phyloP scores from a whole-genome alignment of 345 rosid genomes.

The Microcos paniculata region DNA sequence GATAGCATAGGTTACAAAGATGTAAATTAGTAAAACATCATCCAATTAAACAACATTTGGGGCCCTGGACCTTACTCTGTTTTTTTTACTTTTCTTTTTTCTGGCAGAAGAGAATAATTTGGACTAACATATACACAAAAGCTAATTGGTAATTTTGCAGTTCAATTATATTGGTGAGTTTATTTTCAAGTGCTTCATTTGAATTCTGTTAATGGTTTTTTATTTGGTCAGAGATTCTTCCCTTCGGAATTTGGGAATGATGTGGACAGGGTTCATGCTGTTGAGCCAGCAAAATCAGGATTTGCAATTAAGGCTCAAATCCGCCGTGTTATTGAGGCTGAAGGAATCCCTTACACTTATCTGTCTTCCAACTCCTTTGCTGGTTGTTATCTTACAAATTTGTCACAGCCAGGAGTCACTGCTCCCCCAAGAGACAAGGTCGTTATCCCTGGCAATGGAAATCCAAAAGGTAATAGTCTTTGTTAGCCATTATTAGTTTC shows the following conservation, averaged over 20 bases:
- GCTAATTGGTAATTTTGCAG: too few relatives aligned
- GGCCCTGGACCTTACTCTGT: too few relatives aligned
- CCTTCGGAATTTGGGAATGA: constrained; percentile 77
- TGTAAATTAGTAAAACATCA: too few relatives aligned
- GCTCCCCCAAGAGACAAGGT: constrained; percentile 67
- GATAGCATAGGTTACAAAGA: too few relatives aligned
- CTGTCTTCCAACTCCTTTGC: constrained; percentile 48
- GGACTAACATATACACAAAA: too few relatives aligned
- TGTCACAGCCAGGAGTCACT: constrained; percentile 48
- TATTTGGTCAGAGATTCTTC: constrained; percentile 47
- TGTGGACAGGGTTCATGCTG: constrained; percentile 47
- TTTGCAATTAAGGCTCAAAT: constrained; percentile 41
- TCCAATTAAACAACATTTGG: too few relatives aligned
- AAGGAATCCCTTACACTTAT: constrained; percentile 57
- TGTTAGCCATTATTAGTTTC: too few relatives aligned
- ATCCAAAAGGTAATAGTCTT: constrained; percentile 37
- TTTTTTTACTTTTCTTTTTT: too few relatives aligned
- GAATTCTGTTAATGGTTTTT: neutral
- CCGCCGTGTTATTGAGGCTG: constrained; percentile 58
- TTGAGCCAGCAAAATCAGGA: constrained; percentile 53
- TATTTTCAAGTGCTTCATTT: neutral
- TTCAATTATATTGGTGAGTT: neutral
- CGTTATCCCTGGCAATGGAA: constrained; percentile 57
- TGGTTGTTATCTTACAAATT: constrained; percentile 41
- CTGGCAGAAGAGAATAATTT: too few relatives aligned